Base-by-base conservation (phyloP, 352 stramenopile genomes). In the Detonula confervacea region DNA sequence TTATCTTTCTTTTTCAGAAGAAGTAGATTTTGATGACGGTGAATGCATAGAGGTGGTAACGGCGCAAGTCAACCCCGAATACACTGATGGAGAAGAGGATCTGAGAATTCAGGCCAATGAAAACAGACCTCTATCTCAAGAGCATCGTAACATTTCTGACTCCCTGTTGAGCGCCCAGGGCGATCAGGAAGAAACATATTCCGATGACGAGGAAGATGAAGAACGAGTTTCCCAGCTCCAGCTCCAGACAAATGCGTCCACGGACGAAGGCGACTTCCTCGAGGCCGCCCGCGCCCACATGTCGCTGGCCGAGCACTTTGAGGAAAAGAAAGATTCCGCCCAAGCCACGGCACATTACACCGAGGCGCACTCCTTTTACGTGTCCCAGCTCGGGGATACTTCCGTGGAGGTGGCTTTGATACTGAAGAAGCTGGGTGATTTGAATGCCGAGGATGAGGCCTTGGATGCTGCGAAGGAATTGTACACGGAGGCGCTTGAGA, bases 341-440 rank as follows among this genome's bases (percentile, higher is more conserved):
- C 59, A n/a, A 35, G 77, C 84, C 30, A 76, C 86, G 44, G 52
- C 80, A n/a, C 76, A 62, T 42, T 68, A 46, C 24, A 77, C 64
- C 6, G 74, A 84, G 64, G 79, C 86, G 0, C 67, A 88, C 16
- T 57, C 72, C 39, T 83, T 87, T 51, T 83, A 84, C 37, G 73
- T 87, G 69, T 70, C 68, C 0, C 73, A 59, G 27, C 62, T 75
- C 18, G 56, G 74, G 6, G 73, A 87, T 56, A 63, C 62, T 20
- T 33, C 64, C 51, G 35, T 20, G 37, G 67, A 80, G 25, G 78
- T 81, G 57, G 80, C 77, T 6, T 64, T 75, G 33, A 67, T 80
- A 56, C 60, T 88, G 11, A 77, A 84, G 69, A 71, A 84, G 42
- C 64, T 91, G 37, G 86, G 74, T 11, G 75, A 91, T 33, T 54